Percentiles rank a stretch among this genome's conserved stretches.
Conservation (phyloP, 805 yeast genomes). For the Maudiozyma turicensis region DNA sequence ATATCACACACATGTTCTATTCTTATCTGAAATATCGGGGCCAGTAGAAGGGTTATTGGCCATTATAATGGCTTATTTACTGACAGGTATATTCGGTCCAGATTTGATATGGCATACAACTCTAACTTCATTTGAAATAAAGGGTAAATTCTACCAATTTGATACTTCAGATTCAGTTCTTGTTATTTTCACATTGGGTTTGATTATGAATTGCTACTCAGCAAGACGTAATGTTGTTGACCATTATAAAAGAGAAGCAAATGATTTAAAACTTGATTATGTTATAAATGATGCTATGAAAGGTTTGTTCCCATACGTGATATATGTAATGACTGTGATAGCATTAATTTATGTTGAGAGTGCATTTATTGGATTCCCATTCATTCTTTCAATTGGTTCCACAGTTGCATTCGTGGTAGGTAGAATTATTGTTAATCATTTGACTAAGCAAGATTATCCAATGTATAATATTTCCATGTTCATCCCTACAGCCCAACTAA, state of each 20-base stretch:
- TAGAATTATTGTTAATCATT: slow-evolving; percentile 76
- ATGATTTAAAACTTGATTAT: slow-evolving; percentile 11
- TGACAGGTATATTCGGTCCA: slow-evolving; percentile 66
- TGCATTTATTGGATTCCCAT: slow-evolving; percentile 41
- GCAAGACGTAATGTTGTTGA: slow-evolving; percentile 54
- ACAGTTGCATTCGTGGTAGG: slow-evolving; percentile 84
- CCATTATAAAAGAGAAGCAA: slow-evolving; percentile 33
- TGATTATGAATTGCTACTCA: slow-evolving; percentile 54
- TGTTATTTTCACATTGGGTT: slow-evolving; percentile 49
- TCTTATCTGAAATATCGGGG: slow-evolving; percentile 71
- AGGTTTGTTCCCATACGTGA: slow-evolving; percentile 62
- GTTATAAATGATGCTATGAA: slow-evolving; percentile 32
- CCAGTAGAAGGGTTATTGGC: slow-evolving; percentile 90
- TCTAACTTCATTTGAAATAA: slow-evolving; percentile 24
- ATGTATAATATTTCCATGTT: slow-evolving; percentile 57
- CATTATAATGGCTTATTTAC: slow-evolving; percentile 42
- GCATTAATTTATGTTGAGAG: slow-evolving; percentile 43
- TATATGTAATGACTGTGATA: slow-evolving; percentile 41
- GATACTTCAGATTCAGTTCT: slow-evolving; percentile 38
- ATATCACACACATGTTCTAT: slow-evolving; percentile 77
- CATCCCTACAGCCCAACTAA: slow-evolving; percentile 45
- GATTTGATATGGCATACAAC: slow-evolving; percentile 47
- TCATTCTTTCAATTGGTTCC: slow-evolving; percentile 61
- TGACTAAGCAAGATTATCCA: slow-evolving; percentile 75
- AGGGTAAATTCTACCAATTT: slow-evolving; percentile 21